Base-by-base conservation (phyloP, 495 filamentous ascomycete species). In the Neurospora sublineolata region DNA sequence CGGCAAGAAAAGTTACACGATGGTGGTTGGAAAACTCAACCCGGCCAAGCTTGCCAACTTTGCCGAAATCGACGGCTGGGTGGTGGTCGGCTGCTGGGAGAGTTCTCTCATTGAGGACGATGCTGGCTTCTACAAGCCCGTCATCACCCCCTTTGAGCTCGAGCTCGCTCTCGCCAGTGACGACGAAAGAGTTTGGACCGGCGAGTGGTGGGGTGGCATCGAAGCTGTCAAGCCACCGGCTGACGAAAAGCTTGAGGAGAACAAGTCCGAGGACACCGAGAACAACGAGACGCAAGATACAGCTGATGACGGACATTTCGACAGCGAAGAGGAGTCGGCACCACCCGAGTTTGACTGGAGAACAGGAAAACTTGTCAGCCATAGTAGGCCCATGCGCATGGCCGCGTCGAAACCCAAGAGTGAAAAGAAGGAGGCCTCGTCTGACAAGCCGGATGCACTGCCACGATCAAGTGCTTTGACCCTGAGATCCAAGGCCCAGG, bases 51-150 rank as follows among this genome's bases (percentile, higher is more conserved):
- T 99, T 6, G 96, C 95, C 30, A 99, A 99, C 80, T 99, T 99
- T 80, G 87, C 89, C 69, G 95, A 99, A 80, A 87, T 99, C 12
- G 94, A 92, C 23, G 96, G 92, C 16, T 99, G 95, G 95, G 94
- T 98, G 0, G 94, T 97, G 1, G 91, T 99, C 52, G 96, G 96
- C 11, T 99, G 95, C 81, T 98, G 96, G 95, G 95, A 99, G 80
- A 97, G 94, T 77, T 91, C 90, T 71, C 83, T 98, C 64, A 87
- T 98, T 14, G 92, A 92, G 74, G 91, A 91, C 73, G 90, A 91
- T 74, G 93, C 92, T 12, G 81, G 80, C 0, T 94, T 95, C 75
- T 97, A 87, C 82, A 89, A 87, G 77, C 93, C 93, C 1, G 87
- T 98, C 4, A 87, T 99, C 40, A 99, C 96, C 12, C 94, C 95